Evolutionary conservation across 352 stramenopile species (phyloP).

Genomic region (Globisporangium canariense): DNA sequence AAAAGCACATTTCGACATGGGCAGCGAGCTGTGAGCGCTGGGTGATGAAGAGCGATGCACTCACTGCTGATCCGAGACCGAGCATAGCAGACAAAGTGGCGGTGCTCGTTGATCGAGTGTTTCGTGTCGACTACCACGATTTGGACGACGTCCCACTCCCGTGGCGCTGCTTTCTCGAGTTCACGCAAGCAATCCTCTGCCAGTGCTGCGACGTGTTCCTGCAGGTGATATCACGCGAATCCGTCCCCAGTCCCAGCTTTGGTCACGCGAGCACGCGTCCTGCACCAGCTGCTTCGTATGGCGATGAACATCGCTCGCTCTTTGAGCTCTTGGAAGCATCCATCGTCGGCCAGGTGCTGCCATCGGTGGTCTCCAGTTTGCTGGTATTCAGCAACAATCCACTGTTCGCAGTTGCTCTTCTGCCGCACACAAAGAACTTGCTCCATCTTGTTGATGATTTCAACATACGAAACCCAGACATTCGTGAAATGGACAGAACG

Average conservation of each 20-base stretch:
- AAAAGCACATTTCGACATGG: constrained; percentile 75
- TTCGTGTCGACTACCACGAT: constrained; percentile 32
- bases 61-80: neutral
- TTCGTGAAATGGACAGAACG: constrained; percentile 20
- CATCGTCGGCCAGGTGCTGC: constrained; percentile 52
- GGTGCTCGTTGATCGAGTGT: constrained; percentile 30
- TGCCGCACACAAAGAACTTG: constrained; percentile 41
- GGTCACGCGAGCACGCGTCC: constrained; percentile 1
- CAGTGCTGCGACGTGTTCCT: constrained; percentile 35
- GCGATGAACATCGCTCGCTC: constrained; percentile 3
- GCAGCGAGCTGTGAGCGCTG: constrained; percentile 28
- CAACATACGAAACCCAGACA: constrained; percentile 23
- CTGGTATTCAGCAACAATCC: constrained; percentile 57
- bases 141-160: constrained; percentile 24
- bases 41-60: constrained; percentile 19
- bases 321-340: constrained; percentile 34
- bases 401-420: constrained; percentile 43
- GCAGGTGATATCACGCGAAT: constrained; percentile 23
- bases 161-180: constrained; percentile 54
- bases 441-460: constrained; percentile 48
- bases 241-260: constrained; percentile 28
- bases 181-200: constrained; percentile 22
- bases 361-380: constrained; percentile 47
- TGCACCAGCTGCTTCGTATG: neutral
- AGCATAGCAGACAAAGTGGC: constrained; percentile 20